Percentiles rank a stretch among this genome's conserved stretches.
phyloP scores from a whole-genome alignment of 306 rosid genomes.

The Prunus kanzakura region DNA sequence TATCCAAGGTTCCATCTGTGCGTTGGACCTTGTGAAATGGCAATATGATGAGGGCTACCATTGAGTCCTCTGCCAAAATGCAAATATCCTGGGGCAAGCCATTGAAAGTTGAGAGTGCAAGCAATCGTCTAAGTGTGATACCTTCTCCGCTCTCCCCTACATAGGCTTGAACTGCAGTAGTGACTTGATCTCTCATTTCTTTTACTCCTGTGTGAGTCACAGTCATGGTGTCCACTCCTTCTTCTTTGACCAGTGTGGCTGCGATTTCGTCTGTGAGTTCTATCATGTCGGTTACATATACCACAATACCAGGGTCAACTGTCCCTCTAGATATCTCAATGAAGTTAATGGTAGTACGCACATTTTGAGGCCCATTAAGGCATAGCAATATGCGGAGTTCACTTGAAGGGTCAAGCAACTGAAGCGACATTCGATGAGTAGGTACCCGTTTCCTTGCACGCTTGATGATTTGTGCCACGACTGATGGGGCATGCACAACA shows the following conservation, averaged over 20 bases:
- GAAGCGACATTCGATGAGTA: no score
- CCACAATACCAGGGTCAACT: conserved; percentile 53
- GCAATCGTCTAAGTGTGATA: conserved; percentile 45
- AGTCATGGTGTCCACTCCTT: conserved; percentile 39
- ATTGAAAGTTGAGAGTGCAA: conserved; percentile 58
- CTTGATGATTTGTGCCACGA: no score
- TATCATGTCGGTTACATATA: conserved; percentile 70
- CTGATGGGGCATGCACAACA: no score
- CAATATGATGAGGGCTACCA: conserved; percentile 65
- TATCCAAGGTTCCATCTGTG: conserved; percentile 51
- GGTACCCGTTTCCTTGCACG: no score
- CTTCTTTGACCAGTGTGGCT: conserved; percentile 44
- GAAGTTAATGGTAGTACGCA: conserved; percentile 9
- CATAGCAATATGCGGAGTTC: no score
- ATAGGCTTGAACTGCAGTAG: conserved; percentile 50
- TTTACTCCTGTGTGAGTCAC: conserved; percentile 45
- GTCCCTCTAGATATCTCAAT: conserved; percentile 74
- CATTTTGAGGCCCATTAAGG: no score
- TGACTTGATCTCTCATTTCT: conserved; percentile 64
- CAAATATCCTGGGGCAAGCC: conserved; percentile 63
- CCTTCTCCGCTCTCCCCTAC: conserved; percentile 42
- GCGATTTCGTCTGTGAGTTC: conserved; percentile 69
- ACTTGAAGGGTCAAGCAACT: no score
- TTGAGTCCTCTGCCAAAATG: conserved; percentile 69
- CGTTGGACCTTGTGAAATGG: conserved; percentile 75